Conservation (phyloP, 2,329 filamentous ascomycete species). For the Aspergillus ibericus region DNA sequence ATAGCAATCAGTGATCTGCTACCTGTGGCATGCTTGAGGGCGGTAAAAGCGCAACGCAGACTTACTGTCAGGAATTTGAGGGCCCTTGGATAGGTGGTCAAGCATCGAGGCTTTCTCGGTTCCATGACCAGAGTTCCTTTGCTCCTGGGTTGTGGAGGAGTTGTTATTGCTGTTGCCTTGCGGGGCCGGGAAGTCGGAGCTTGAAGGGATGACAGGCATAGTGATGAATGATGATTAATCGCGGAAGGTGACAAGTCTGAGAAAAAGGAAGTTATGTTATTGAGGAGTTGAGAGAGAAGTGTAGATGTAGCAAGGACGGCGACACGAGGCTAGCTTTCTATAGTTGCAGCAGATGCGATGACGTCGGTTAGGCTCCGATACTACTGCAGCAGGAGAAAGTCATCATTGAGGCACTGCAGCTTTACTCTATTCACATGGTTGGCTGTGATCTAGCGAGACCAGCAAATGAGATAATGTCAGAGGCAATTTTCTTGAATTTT, state of each 20-base stretch:
- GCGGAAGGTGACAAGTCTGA: not conserved
- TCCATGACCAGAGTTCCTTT: constrained; percentile 25
- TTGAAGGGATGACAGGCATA: constrained; percentile 33
- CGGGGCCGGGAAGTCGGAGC: constrained; percentile 24
- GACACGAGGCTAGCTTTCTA: not conserved
- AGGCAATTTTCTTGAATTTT: not conserved
- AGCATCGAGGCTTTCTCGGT: constrained; percentile 38
- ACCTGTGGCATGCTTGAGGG: not conserved
- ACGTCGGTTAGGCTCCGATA: constrained; percentile 5
- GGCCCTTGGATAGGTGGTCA: constrained; percentile 46
- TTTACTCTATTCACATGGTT: not conserved
- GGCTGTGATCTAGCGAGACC: not conserved
- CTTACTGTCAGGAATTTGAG: constrained; percentile 45
- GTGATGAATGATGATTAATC: constrained; percentile 5
- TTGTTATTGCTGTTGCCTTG: constrained; percentile 22
- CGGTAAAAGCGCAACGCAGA: not conserved
- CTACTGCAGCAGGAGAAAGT: not conserved
- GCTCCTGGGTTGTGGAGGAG: constrained; percentile 16
- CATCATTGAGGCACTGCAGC: not conserved
- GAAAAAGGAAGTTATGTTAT: not conserved
- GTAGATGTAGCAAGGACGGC: not conserved
- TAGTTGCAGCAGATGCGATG: constrained; percentile 5
- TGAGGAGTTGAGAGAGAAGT: not conserved
- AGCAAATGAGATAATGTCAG: not conserved
- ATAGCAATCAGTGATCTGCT: not conserved